Evolutionary conservation across 257 asterid genomes (phyloP).

Genomic region (Anisodus acutangulus): DNA sequence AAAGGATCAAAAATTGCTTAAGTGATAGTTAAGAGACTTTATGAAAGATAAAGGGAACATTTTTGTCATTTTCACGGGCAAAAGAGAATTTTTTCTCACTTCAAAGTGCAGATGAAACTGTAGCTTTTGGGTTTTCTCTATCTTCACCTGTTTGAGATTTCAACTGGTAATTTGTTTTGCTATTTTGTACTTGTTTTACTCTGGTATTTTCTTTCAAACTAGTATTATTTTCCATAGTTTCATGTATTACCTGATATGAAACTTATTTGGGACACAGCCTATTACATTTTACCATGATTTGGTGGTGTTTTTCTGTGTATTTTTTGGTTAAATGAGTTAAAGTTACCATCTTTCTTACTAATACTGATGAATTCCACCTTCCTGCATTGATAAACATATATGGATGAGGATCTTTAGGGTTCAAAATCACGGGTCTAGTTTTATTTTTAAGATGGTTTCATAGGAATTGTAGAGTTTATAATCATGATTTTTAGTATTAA

Average conservation of each 20-base stretch:
- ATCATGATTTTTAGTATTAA: background rate
- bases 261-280: background rate
- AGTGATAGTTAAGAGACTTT: too few relatives aligned
- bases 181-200: background rate
- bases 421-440: background rate
- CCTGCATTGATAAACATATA: too few relatives aligned
- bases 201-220: background rate
- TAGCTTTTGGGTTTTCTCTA: background rate
- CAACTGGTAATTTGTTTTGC: background rate
- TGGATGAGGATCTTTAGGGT: background rate
- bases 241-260: background rate
- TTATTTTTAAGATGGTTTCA: background rate
- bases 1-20: too few relatives aligned
- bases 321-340: background rate
- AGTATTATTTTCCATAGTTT: background rate
- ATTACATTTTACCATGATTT: background rate
- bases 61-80: too few relatives aligned
- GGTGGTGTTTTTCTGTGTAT: background rate
- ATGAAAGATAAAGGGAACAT: too few relatives aligned
- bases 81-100: too few relatives aligned
- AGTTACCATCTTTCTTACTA: background rate
- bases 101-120: too few relatives aligned
- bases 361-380: background rate
- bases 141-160: background rate
- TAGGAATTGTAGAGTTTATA: background rate